phyloP scores from a whole-genome alignment of 176 grass and related monocot species.

The Canna indica region DNA sequence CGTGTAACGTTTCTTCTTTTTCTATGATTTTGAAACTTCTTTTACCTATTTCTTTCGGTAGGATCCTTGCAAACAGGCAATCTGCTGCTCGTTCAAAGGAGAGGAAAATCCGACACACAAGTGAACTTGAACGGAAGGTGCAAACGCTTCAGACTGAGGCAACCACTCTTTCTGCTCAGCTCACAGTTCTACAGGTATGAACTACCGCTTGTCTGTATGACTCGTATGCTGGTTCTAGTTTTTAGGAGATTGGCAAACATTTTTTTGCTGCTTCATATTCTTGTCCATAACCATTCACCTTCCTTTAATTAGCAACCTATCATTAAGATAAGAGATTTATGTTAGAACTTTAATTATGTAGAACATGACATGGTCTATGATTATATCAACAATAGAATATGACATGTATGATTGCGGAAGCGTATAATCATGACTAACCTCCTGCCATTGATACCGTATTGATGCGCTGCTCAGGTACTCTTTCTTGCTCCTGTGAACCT shows the following conservation, averaged over 20 bases:
- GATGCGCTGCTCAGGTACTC: too few species aligned
- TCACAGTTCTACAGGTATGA: conserved; percentile 85
- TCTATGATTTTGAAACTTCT: neutral
- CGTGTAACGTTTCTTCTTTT: neutral
- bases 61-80: conserved; percentile 92
- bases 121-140: conserved; percentile 91
- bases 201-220: neutral
- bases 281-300: neutral
- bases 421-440: too few species aligned
- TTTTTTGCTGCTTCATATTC: neutral
- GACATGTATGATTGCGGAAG: too few species aligned
- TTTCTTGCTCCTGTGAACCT: too few species aligned
- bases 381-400: too few species aligned
- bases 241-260: neutral
- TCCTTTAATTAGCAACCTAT: neutral
- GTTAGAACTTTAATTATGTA: too few species aligned
- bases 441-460: too few species aligned
- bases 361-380: too few species aligned
- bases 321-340: neutral
- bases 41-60: conserved; percentile 6
- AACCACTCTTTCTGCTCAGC: conserved; percentile 88
- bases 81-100: conserved; percentile 94
- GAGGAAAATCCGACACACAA: conserved; percentile 83
- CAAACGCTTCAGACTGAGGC: conserved; percentile 98
- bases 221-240: neutral